A percentile compares a stretch with the other conserved stretches of the same genome.
Evolutionary conservation across 176 grass and related monocot genomes (phyloP).

Genomic region (Melocanna baccifera): DNA sequence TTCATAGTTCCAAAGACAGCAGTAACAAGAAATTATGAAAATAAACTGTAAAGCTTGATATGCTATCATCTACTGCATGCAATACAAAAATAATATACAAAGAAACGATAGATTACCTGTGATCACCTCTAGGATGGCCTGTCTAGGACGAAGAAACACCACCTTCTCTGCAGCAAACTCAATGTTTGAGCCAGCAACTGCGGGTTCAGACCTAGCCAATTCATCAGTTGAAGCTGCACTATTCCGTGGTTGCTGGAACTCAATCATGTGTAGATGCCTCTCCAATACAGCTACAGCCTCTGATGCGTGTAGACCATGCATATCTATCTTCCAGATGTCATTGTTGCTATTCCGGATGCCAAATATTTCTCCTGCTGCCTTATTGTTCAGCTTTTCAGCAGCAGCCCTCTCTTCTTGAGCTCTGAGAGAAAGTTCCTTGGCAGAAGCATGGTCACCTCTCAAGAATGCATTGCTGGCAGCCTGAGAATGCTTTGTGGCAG

Average conservation of each 20-base stretch:
- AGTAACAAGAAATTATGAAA: background rate
- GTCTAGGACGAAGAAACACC: constrained; percentile 42
- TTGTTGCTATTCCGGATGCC: constrained; percentile 61
- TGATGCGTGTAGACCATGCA: constrained; percentile 88
- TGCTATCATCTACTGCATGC: background rate
- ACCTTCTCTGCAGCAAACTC: constrained; percentile 26
- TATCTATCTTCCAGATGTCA: constrained; percentile 66
- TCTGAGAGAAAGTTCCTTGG: constrained; percentile 54
- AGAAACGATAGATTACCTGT: constrained; percentile 50
- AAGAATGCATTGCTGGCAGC: constrained; percentile 77
- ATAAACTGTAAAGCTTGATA: constrained; percentile 14
- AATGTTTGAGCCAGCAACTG: constrained; percentile 8
- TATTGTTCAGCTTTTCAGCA: constrained; percentile 70
- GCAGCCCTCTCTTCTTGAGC: constrained; percentile 55
- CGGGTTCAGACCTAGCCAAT: constrained; percentile 22
- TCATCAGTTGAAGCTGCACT: constrained; percentile 25
- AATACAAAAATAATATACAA: background rate
- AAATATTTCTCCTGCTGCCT: constrained; percentile 78
- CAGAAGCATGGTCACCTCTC: constrained; percentile 67
- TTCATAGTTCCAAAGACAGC: background rate
- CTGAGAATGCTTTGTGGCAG: constrained; percentile 71
- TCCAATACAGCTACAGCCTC: constrained; percentile 64
- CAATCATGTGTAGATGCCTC: constrained; percentile 59
- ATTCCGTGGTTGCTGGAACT: constrained; percentile 38
- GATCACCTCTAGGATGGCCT: constrained; percentile 66